Evolutionary conservation across 1,139 yeast genomes (phyloP), one percentile per base, ranked within the genome.

Genomic region (Sugiyamaella paludigena): DNA sequence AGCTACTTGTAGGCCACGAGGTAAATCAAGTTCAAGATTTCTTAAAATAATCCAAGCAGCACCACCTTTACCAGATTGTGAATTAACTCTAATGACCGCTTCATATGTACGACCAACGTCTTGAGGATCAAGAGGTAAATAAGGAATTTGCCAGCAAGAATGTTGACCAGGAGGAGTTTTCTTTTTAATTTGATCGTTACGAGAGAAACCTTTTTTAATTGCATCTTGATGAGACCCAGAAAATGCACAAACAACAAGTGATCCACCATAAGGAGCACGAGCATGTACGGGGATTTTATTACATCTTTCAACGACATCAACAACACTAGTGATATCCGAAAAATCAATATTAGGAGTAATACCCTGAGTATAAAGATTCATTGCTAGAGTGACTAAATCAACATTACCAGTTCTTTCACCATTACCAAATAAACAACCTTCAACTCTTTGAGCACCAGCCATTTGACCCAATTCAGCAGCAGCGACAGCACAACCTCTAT

Each of bases 331-430:
- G 57, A 92, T 77, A 63, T 92, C 94, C 31, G 95, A 83, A 63
- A 91, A 87, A 71, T 92, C 98, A 59, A 92, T 73, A 30, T 83
- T 73, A 53, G 98, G 98, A 31, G 85, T 67, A 38, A 89, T 81
- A 56, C 98, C 98, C 71, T 92, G 96, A 35, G 98, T 92, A 74
- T 89, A 91, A 75, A 92, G 74, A 71, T 92, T 92, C 59, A 92
- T 76, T 2, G 96, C 98, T 54, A 92, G 78, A 11, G 97, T 91
- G 47, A 91, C 95, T 51, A 92, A 75, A 69, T 92, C 98, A 56
- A 92, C 98, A 68, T 92, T 92, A 67, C 98, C 98, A 28, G 98
- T 92, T 72, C 98, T 83, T 77, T 92, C 98, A 67, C 98, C 98
- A 68, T 91, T 92, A 59, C 98, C 98, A 63, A 92, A 92, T 53